Conservation (phyloP, 2,329 filamentous ascomycete species). For the Coleophoma cylindrospora region DNA sequence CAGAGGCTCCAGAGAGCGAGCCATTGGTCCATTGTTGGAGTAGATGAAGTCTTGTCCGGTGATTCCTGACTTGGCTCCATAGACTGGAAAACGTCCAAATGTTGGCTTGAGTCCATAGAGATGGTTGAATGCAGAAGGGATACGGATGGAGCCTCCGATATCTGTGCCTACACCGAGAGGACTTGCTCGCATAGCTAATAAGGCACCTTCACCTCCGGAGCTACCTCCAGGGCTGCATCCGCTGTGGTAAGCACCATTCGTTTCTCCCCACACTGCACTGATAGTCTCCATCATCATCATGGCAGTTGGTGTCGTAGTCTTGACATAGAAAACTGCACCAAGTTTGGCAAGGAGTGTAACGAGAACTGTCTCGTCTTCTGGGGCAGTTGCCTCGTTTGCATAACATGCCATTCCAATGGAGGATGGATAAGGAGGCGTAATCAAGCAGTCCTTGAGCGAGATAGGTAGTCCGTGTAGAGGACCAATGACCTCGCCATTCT, state of each 20-base stretch:
- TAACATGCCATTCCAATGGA: conserved; percentile 30
- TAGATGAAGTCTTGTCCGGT: conserved; percentile 33
- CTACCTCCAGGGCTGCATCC: conserved; percentile 21
- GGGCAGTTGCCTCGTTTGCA: conserved; percentile 24
- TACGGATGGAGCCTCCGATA: conserved; percentile 32
- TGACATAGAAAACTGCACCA: conserved; percentile 36
- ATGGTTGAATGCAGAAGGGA: conserved; percentile 31
- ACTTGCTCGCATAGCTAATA: conserved; percentile 23
- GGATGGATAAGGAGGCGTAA: conserved; percentile 27
- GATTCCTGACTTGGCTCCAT: conserved; percentile 29
- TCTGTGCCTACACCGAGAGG: conserved; percentile 24
- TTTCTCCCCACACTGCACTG: conserved; percentile 36
- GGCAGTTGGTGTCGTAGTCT: conserved; percentile 32
- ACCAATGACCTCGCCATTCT: conserved; percentile 30
- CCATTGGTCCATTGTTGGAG: conserved; percentile 32
- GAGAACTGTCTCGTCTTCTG: conserved; percentile 25
- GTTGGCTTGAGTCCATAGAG: conserved; percentile 33
- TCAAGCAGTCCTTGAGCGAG: conserved; percentile 34
- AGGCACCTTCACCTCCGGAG: conserved; percentile 22
- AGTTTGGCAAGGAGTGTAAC: conserved; percentile 32
- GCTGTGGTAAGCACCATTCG: conserved; percentile 22
- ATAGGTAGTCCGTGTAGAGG: conserved; percentile 36
- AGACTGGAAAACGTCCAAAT: conserved; percentile 32
- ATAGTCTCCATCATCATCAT: conserved; percentile 38
- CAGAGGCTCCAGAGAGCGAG: conserved; percentile 26